A percentile compares a stretch with the other conserved stretches of the same genome.
Conservation (phyloP, 2,329 filamentous ascomycete genomes). For the Aspergillus caelatus region DNA sequence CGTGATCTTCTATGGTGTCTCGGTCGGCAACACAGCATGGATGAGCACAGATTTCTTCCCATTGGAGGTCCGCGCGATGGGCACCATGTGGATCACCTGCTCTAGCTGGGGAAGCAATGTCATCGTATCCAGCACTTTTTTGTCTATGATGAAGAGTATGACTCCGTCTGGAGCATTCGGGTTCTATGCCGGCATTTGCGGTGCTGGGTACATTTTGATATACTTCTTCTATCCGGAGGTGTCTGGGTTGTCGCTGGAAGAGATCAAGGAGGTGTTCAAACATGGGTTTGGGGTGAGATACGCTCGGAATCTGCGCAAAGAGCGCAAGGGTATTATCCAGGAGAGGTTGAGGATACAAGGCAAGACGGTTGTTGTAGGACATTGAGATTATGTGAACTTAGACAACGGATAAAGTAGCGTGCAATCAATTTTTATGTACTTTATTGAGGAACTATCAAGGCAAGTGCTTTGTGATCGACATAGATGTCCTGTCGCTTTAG, state of each 20-base stretch:
- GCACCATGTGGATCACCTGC: conserved; percentile 54
- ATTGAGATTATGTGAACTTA: not conserved
- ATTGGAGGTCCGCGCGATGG: conserved; percentile 52
- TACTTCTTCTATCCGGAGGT: conserved; percentile 32
- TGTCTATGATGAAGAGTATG: conserved; percentile 54
- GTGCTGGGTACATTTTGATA: conserved; percentile 47
- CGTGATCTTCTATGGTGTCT: conserved; percentile 49
- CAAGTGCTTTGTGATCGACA: too few species aligned
- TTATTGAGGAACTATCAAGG: too few species aligned
- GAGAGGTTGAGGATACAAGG: conserved; percentile 24
- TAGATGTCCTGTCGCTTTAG: too few species aligned
- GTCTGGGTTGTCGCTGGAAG: conserved; percentile 25
- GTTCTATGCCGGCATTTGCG: conserved; percentile 56
- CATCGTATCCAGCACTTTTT: conserved; percentile 54
- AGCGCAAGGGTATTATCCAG: conserved; percentile 32
- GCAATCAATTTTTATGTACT: too few species aligned
- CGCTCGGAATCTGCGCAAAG: conserved; percentile 44
- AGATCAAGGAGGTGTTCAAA: conserved; percentile 52
- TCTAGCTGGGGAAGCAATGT: conserved; percentile 53
- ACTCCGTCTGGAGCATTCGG: conserved; percentile 56
- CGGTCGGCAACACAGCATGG: conserved; percentile 55
- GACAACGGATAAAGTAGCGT: too few species aligned
- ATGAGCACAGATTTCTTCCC: conserved; percentile 54
- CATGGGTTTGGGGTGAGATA: conserved; percentile 53
- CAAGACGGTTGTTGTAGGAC: not conserved